These are phyloP conservation scores for Colletotrichum tropicicola DNA, from an alignment of 2,329 filamentous ascomycete genomes.

Conservation along the genomic window DNA sequence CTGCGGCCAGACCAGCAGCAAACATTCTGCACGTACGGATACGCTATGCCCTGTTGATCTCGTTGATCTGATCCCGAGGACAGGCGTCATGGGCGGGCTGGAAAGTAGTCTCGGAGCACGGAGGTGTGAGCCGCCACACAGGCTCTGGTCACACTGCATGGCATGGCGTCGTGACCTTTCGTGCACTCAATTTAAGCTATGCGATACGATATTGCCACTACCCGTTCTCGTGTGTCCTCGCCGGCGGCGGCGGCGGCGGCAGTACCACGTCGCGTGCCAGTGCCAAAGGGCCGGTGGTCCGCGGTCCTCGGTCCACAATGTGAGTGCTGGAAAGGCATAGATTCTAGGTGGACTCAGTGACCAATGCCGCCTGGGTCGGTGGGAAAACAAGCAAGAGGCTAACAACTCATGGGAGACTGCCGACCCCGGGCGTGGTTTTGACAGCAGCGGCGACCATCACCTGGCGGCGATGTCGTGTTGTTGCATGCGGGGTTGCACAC, in stretches of 20 bases:
- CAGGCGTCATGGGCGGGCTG: not conserved
- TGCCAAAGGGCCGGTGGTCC: no score
- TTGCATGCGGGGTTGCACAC: slow-evolving; percentile 22
- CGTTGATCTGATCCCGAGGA: not conserved
- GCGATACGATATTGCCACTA: slow-evolving; percentile 22
- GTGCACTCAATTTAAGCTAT: slow-evolving; percentile 1
- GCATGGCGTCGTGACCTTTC: not conserved
- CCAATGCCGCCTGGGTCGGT: no score
- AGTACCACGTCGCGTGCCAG: not conserved
- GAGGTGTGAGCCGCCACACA: not conserved
- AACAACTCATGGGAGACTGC: no score
- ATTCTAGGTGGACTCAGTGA: no score
- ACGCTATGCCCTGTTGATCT: not conserved
- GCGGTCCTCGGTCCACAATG: not conserved
- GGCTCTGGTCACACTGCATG: slow-evolving; percentile 13
- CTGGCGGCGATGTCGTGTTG: not conserved
- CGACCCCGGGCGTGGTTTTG: not conserved
- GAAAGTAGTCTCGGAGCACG: not conserved
- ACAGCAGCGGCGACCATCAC: not conserved
- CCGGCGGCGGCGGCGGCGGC: not conserved
- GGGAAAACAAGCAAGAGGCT: no score
- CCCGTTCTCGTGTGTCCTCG: slow-evolving; percentile 3
- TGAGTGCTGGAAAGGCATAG: no score
- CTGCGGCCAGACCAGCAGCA: no score
- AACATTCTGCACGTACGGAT: no score